Evolutionary conservation across 2,329 filamentous ascomycete species (phyloP), one percentile per base, ranked within the genome.

Genomic region (Chaetomium sp.): DNA sequence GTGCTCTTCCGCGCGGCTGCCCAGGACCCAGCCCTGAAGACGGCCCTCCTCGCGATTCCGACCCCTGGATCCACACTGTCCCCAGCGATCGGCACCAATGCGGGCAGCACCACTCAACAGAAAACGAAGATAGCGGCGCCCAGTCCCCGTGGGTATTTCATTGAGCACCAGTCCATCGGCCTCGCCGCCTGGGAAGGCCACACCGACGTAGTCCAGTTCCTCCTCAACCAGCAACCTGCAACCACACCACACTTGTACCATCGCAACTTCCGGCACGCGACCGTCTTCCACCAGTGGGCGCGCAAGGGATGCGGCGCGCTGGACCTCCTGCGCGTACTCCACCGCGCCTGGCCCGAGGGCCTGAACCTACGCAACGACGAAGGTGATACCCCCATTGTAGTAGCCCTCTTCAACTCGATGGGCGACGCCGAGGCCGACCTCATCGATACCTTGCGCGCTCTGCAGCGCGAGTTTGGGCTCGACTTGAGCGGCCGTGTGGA

Each of bases 201-300:
- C 35, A 43, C 35, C 12, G 50, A 46, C 11, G 42, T 52, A 6
- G 50, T 52, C 7, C 50, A 43, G 10, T 46, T 52, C 10, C 42
- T 52, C 19, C 46, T 42, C 36, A 35, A 46, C 19, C 19, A 2
- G 50, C 50, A 46, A 8, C 42, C 50, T 2, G 35, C 9, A 27
- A 9, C 40, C 7, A 36, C 14, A 14, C 11, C 50, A 10, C 50
- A 52, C 42, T 36, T 52, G 42, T 43, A 14, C 4, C 10, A 52
- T n/a, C 8, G 38, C 8, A 52, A 34, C 27, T 11, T 2, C 7
- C 1, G 9, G 1, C 42, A 43, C 19, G 3, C 33, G 6, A 52
- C 50, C 35, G 52, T 53, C 5, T 53, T 53, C 45, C 52, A 53
- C 52, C 52, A 48, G 12, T 37, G 37, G 36, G 38, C 33, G 32